These are phyloP conservation scores for Neofusicoccum cordaticola DNA, from an alignment of 2,329 filamentous ascomycete genomes.

Conservation along the genomic window DNA sequence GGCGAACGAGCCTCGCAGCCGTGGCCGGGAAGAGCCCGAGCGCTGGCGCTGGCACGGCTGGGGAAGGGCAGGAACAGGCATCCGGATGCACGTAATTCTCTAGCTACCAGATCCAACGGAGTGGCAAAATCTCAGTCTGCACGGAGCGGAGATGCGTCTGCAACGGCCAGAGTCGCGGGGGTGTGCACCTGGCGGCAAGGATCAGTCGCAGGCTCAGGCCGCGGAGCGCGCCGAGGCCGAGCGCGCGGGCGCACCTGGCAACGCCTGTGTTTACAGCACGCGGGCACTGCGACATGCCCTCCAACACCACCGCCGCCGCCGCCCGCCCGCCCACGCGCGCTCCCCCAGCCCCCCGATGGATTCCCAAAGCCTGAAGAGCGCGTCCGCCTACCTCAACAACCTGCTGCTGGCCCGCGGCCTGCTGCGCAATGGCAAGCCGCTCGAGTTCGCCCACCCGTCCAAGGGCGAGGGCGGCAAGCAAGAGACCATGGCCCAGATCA, in stretches of 20 bases:
- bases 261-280: constrained; percentile 12
- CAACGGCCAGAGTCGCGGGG: background rate
- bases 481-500: constrained; percentile 78
- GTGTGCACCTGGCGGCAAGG: background rate
- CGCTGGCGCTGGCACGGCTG: background rate
- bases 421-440: constrained; percentile 62
- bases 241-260: background rate
- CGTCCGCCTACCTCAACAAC: constrained; percentile 64
- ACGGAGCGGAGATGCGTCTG: background rate
- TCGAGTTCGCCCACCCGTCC: constrained; percentile 78
- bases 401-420: constrained; percentile 62
- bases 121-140: background rate
- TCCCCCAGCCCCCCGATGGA: constrained; percentile 27
- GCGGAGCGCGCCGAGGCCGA: background rate
- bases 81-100: background rate
- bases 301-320: background rate
- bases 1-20: background rate
- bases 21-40: background rate
- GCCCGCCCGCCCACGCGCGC: background rate
- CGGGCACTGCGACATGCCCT: background rate
- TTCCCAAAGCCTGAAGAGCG: constrained; percentile 56
- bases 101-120: background rate
- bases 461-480: constrained; percentile 60
- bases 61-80: background rate
- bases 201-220: background rate